These are phyloP conservation scores for Lipomyces kockii DNA, from an alignment of 805 yeast genomes.

Conservation along the genomic window DNA sequence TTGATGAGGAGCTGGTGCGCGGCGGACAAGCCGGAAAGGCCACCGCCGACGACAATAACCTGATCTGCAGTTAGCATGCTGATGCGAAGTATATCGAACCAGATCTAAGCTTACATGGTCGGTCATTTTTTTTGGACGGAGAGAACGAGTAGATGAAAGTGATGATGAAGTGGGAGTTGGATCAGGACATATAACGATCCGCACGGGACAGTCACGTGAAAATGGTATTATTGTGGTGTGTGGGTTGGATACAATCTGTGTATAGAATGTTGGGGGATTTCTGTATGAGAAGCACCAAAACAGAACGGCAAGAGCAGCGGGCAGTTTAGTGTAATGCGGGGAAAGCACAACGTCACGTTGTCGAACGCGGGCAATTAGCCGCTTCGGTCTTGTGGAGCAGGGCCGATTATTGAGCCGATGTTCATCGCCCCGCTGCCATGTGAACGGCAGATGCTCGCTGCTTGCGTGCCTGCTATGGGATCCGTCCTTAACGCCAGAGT, in stretches of 20 bases:
- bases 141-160: not conserved
- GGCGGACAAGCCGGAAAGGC: slow-evolving; percentile 66
- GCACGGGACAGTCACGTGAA: not conserved
- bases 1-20: slow-evolving; percentile 60
- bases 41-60: slow-evolving; percentile 65
- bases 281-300: not conserved
- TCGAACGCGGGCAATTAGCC: not conserved
- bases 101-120: slow-evolving; percentile 1
- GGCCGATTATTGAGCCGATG: not conserved
- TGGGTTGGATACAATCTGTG: no score
- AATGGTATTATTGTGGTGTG: not conserved
- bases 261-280: not conserved
- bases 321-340: not conserved
- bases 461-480: no score
- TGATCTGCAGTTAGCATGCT: slow-evolving; percentile 1
- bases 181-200: not conserved
- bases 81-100: not conserved
- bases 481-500: no score
- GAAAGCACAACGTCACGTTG: not conserved
- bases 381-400: not conserved
- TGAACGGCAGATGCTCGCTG: not conserved
- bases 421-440: not conserved
- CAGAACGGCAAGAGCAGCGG: not conserved
- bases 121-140: not conserved
- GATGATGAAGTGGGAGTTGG: not conserved